Evolutionary conservation across 495 filamentous ascomycete genomes (phyloP).

Genomic region (Corynascus novoguineensis): DNA sequence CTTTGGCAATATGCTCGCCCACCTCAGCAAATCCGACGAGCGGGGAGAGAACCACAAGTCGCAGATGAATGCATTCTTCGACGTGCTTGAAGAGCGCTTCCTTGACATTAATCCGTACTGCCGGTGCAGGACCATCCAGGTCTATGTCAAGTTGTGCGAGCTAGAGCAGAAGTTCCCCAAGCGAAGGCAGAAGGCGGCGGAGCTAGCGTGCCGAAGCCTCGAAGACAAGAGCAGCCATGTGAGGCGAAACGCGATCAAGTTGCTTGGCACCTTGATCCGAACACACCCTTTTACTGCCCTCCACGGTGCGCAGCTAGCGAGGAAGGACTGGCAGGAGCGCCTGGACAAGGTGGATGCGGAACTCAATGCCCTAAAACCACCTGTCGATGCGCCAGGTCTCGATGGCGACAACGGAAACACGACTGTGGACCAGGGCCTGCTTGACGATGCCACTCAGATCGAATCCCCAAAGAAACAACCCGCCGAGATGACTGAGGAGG

Average conservation of each 20-base stretch:
- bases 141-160: conserved; percentile 85
- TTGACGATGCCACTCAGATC: conserved; percentile 84
- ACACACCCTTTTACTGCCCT: conserved; percentile 91
- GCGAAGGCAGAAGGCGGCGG: conserved; percentile 75
- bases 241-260: conserved; percentile 87
- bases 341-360: conserved; percentile 76
- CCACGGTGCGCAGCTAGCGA: conserved; percentile 79
- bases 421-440: conserved; percentile 65
- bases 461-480: conserved; percentile 56
- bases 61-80: conserved; percentile 94
- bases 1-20: conserved; percentile 92
- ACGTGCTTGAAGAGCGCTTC: conserved; percentile 92
- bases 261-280: conserved; percentile 78
- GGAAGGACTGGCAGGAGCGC: conserved; percentile 76
- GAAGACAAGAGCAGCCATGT: conserved; percentile 99
- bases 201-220: conserved; percentile 78
- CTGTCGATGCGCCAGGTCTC: conserved; percentile 70
- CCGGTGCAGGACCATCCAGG: conserved; percentile 84
- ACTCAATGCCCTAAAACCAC: conserved; percentile 72
- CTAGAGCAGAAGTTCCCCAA: conserved; percentile 93
- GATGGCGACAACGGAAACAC: conserved; percentile 51
- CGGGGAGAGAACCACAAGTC: conserved; percentile 83
- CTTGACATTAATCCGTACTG: conserved; percentile 97
- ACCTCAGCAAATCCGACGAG: conserved; percentile 88
- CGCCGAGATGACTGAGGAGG: conserved; percentile 53